These are phyloP conservation scores for Acacia confusa DNA, from an alignment of 306 rosid species.

Conservation along the genomic window DNA sequence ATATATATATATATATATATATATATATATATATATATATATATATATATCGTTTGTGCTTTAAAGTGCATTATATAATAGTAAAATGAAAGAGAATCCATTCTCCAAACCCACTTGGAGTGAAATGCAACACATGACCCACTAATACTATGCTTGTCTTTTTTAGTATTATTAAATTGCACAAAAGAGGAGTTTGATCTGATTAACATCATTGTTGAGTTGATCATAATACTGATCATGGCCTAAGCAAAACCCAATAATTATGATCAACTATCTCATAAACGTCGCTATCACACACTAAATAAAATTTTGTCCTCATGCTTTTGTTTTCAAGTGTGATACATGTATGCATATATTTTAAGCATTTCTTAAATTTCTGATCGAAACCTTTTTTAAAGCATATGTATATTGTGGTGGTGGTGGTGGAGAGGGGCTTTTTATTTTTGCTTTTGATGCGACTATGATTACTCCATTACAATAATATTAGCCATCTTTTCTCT, in stretches of 20 bases:
- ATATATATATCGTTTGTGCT: not conserved
- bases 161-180: not conserved
- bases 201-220: conserved; percentile 36
- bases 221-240: conserved; percentile 13
- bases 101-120: conserved; percentile 39
- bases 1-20: not conserved
- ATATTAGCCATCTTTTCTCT: conserved; percentile 33
- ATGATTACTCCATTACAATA: conserved; percentile 26
- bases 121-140: conserved; percentile 40
- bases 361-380: conserved; percentile 13
- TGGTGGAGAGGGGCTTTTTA: not conserved
- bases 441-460: conserved; percentile 32
- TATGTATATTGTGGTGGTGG: too few species aligned
- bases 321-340: conserved; percentile 16
- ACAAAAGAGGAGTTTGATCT: conserved; percentile 16
- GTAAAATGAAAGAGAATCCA: conserved; percentile 34
- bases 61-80: not conserved
- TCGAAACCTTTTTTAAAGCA: not conserved
- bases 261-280: conserved; percentile 19
- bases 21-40: not conserved
- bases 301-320: not conserved
- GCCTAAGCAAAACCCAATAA: conserved; percentile 25
- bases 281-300: conserved; percentile 8
- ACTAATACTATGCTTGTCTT: conserved; percentile 29
- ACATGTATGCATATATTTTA: not conserved